phyloP scores from a whole-genome alignment of 2,329 filamentous ascomycete species.

The Ascosphaera apis region DNA sequence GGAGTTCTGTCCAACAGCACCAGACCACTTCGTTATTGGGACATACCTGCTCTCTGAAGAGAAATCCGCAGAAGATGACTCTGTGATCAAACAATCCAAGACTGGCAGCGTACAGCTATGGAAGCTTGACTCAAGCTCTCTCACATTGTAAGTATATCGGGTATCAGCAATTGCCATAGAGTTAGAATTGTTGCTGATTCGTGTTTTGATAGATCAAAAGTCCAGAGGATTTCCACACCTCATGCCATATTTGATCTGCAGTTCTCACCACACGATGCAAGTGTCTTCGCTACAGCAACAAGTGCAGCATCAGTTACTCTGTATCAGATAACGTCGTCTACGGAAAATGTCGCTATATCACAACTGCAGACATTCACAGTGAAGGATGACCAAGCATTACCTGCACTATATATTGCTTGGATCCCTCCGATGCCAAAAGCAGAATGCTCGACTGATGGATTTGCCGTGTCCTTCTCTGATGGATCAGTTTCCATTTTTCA shows the following conservation, averaged over 20 bases:
- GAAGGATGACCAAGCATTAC: conserved; percentile 29
- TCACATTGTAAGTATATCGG: conserved; percentile 12
- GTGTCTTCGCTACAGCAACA: conserved; percentile 49
- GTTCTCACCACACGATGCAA: conserved; percentile 38
- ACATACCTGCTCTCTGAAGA: conserved; percentile 47
- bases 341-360: conserved; percentile 8
- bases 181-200: conserved; percentile 6
- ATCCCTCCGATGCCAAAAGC: conserved; percentile 25
- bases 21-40: conserved; percentile 51
- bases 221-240: conserved; percentile 38
- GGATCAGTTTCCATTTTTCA: conserved; percentile 37
- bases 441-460: conserved; percentile 20
- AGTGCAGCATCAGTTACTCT: conserved; percentile 35
- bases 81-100: conserved; percentile 31
- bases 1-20: conserved; percentile 22
- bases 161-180: no score
- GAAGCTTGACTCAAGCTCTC: conserved; percentile 19
- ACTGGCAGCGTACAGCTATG: conserved; percentile 55
- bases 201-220: conserved; percentile 21
- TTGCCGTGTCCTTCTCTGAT: conserved; percentile 50
- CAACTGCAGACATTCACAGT: conserved; percentile 23
- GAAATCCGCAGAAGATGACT: conserved; percentile 9
- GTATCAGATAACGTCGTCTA: conserved; percentile 12
- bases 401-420: conserved; percentile 56
- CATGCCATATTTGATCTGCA: conserved; percentile 69